Evolutionary conservation across 345 rosid species (phyloP).

Genomic region (Eucalyptus sp.): DNA sequence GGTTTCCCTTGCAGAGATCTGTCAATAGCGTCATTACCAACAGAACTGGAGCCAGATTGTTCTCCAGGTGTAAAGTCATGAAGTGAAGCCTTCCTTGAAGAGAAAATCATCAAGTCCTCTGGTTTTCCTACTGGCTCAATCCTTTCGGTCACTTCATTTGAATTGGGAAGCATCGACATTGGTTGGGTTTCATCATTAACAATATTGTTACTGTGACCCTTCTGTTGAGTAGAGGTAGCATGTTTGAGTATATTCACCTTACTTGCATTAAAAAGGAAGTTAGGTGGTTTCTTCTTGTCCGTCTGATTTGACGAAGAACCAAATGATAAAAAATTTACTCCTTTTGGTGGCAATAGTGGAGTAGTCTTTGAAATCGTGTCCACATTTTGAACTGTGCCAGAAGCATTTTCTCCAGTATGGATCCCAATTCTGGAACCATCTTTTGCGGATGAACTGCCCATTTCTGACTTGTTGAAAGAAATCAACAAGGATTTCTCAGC

Average conservation of each 20-base stretch:
- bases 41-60: neutral
- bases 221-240: neutral
- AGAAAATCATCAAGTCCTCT: constrained; percentile 36
- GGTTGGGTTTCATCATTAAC: neutral
- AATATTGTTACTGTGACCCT: neutral
- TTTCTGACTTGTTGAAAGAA: neutral
- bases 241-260: constrained; percentile 3
- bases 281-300: neutral
- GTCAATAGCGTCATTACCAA: neutral
- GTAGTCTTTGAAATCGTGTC: neutral
- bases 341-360: constrained; percentile 25
- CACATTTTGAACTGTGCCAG: constrained; percentile 1
- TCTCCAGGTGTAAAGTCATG: neutral
- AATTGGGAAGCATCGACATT: neutral
- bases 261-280: constrained; percentile 5
- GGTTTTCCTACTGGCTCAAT: constrained; percentile 3
- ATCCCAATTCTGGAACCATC: neutral
- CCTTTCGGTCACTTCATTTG: constrained; percentile 4
- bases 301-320: constrained; percentile 8
- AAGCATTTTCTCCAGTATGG: neutral
- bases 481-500: neutral
- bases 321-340: constrained; percentile 23
- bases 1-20: constrained; percentile 6
- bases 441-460: neutral
- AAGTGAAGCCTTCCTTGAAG: neutral